These are phyloP conservation scores for Botrytis deweyae DNA, from an alignment of 2,329 filamentous ascomycete species.

Conservation along the genomic window DNA sequence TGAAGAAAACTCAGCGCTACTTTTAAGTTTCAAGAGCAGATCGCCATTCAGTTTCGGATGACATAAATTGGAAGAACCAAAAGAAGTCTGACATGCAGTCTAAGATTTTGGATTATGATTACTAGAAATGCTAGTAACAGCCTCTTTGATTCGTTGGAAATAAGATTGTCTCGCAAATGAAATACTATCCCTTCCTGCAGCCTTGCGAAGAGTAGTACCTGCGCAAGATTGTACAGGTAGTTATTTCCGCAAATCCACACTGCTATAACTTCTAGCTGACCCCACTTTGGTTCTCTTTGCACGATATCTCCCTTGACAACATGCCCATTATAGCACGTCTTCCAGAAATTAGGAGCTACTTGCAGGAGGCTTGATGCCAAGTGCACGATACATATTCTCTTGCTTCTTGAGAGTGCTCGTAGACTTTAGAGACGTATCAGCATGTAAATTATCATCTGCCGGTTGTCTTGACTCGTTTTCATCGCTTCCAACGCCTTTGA, in stretches of 20 bases:
- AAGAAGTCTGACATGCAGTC: not conserved
- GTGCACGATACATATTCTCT: constrained; percentile 6
- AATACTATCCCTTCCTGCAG: not conserved
- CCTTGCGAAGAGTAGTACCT: not conserved
- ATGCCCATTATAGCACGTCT: rapidly evolving
- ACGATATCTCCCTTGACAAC: not conserved
- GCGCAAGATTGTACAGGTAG: not conserved
- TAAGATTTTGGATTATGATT: not conserved
- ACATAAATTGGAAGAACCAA: not conserved
- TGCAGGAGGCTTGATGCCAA: not conserved
- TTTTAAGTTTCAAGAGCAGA: not conserved
- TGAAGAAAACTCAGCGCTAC: too few relatives aligned
- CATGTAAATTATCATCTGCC: not conserved
- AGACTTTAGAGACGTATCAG: not conserved
- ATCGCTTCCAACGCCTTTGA: not conserved
- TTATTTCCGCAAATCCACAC: not conserved
- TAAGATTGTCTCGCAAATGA: not conserved
- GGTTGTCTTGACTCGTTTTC: not conserved
- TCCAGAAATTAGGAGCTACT: not conserved
- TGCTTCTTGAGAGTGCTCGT: not conserved
- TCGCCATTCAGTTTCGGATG: not conserved
- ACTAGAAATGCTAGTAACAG: not conserved
- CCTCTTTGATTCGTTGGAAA: not conserved
- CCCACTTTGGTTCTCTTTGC: not conserved
- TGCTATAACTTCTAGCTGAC: too few relatives aligned